Base-by-base conservation (phyloP, 768 basidiomycete species). In the Mycena alexandri region DNA sequence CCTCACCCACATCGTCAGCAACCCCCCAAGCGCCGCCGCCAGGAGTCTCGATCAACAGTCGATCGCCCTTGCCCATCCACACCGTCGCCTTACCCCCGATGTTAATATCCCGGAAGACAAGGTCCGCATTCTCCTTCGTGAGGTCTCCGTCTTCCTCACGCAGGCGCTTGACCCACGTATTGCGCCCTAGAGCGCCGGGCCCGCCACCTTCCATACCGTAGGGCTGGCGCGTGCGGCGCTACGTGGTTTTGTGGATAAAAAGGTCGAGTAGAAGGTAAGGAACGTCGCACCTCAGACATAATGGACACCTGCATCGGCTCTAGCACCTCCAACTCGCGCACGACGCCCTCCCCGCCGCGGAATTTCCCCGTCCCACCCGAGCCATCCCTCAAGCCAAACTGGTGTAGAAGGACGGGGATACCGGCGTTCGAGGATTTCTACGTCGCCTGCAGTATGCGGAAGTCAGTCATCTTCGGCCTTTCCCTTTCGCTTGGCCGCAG, bases 391-490 rank as follows among this genome's bases (percentile, higher is more conserved):
- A 95, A 75, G 7, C 90, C 92, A 75, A 98, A 98, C 73, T 87
- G 89, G 75, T 93, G 93, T 17, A 98, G 71, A 71, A 98, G 82
- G n/a, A 97, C 89, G 0, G 96, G 96, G 77, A n/a, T 98, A 98
- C 48, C 96, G 89, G 53, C 96, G 87, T 75, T 98, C 96, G 41
- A 98, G 85, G 73, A 97, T 92, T 75, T 98, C 96, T 41, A 96
- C 91, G 72, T 98, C 96, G 22, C 94, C 69, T 66, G 42, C 9
- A 24, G 9, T 16, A 1, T 12, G 14, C 22, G 54, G 29, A 17
- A 41, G 38, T 54, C 14, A 47, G 44, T n/a, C 22, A 14, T 17
- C 10, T 16, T 44, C 9, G 21, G 2, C 19, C 7, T 2, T 38
- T 38, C 38, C 38, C 29, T 29, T 38, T 38, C n/a, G n/a, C n/a